Percentiles rank a stretch among this genome's conserved stretches.
Evolutionary conservation across 2,329 filamentous ascomycete genomes (phyloP).

Genomic region (Microdochium bolleyi): DNA sequence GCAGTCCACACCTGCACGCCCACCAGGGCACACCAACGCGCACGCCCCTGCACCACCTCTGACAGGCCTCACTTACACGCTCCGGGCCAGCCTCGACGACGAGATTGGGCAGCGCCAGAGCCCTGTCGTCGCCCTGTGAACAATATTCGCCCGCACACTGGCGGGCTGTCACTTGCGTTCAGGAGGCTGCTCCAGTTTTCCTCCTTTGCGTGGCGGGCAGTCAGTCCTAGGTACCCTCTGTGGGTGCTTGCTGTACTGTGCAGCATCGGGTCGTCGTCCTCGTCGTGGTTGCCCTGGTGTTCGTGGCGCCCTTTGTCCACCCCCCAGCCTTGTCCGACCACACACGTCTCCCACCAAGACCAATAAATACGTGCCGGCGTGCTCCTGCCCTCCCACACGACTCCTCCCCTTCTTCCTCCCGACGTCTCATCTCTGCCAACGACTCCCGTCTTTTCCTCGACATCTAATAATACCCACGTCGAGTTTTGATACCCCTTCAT

Average conservation of each 20-base stretch:
- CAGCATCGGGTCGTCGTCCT: neutral
- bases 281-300: neutral
- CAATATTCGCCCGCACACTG: too few relatives aligned
- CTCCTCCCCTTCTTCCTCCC: neutral
- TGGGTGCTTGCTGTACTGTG: neutral
- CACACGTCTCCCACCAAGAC: neutral
- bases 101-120: neutral
- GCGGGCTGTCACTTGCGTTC: too few relatives aligned
- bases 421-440: neutral
- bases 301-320: neutral
- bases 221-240: too few relatives aligned
- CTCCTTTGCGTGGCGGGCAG: too few relatives aligned
- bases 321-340: neutral
- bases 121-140: neutral
- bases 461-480: neutral
- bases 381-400: neutral
- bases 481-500: constrained; percentile 26
- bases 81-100: neutral
- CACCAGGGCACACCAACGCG: neutral
- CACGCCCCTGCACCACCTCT: neutral
- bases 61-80: neutral
- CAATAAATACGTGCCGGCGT: neutral
- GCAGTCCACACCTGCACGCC: too few relatives aligned
- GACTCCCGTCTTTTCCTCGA: neutral
- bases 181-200: too few relatives aligned